phyloP scores from a whole-genome alignment of 106 monocot genomes.

The Acanthochlamys bracteata region DNA sequence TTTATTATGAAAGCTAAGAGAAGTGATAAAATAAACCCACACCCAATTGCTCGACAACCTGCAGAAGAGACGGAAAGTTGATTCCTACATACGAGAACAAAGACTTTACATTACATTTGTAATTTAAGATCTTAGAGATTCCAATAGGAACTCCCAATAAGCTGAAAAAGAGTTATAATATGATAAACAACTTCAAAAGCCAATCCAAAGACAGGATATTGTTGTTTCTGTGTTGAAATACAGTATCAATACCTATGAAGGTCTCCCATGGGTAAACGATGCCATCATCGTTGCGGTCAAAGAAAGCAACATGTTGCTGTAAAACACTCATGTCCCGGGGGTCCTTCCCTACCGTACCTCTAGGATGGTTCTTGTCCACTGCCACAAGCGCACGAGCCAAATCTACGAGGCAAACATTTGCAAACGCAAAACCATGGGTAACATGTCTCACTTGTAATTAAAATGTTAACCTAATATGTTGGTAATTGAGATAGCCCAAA shows the following conservation, averaged over 20 bases:
- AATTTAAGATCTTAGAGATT: background rate
- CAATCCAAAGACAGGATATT: too few species aligned
- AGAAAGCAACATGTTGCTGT: conserved; percentile 57
- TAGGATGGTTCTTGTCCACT: conserved; percentile 20
- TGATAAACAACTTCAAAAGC: too few species aligned
- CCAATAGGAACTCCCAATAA: too few species aligned
- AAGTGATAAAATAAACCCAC: conserved; percentile 1
- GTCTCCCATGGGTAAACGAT: conserved; percentile 52
- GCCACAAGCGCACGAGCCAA: conserved; percentile 31
- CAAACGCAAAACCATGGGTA: background rate
- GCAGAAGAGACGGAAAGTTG: background rate
- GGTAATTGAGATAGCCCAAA: too few species aligned
- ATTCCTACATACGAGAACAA: background rate
- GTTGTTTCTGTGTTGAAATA: too few species aligned
- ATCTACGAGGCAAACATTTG: conserved; percentile 6
- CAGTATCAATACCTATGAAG: conserved; percentile 20
- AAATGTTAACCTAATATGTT: too few species aligned
- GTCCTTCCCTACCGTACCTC: conserved; percentile 23
- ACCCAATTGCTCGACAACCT: conserved; percentile 9
- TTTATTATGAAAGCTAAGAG: background rate
- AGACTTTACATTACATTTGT: background rate
- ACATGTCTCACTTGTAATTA: too few species aligned
- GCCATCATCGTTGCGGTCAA: conserved; percentile 43
- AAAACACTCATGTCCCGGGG: conserved; percentile 36
- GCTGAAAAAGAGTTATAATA: background rate